phyloP scores from a whole-genome alignment of 129 eudicot species.

The Pseudognaphalium luteoalbum region DNA sequence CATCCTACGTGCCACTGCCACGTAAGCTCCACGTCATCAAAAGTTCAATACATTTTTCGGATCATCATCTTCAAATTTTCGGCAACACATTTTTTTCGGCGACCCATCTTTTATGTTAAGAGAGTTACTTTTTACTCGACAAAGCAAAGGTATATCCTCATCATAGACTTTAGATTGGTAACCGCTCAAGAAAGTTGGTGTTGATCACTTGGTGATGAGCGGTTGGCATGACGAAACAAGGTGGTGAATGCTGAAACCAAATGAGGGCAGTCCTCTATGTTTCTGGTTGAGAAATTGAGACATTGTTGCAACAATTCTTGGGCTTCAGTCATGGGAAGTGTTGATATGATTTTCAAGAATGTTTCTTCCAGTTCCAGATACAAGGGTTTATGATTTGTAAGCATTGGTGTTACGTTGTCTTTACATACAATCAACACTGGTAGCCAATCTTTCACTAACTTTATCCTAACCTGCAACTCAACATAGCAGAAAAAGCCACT shows the following conservation, averaged over 20 bases:
- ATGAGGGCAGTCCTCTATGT: slow-evolving; percentile 87
- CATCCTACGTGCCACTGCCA: too few species aligned
- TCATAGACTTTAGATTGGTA: slow-evolving; percentile 1
- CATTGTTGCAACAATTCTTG: slow-evolving; percentile 83
- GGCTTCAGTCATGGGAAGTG: slow-evolving; percentile 80
- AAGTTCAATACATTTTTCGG: too few species aligned
- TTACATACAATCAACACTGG: slow-evolving; percentile 84
- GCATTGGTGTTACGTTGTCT: slow-evolving; percentile 54
- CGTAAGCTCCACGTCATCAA: too few species aligned
- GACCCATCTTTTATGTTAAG: too few species aligned
- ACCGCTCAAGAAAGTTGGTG: slow-evolving; percentile 30
- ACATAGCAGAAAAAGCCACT: neutral
- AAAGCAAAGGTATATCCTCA: slow-evolving; percentile 4
- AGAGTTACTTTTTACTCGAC: neutral
- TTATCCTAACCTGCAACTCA: slow-evolving; percentile 70
- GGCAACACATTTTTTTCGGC: too few species aligned
- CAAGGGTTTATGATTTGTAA: slow-evolving; percentile 53
- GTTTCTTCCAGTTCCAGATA: slow-evolving; percentile 74
- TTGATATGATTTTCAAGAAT: slow-evolving; percentile 71
- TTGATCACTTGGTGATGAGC: slow-evolving; percentile 36
- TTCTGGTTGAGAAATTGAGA: slow-evolving; percentile 87
- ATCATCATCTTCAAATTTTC: too few species aligned
- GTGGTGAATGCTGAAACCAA: slow-evolving; percentile 83
- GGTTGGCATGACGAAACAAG: slow-evolving; percentile 85
- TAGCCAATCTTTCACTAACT: slow-evolving; percentile 83